Base-by-base conservation (phyloP, 2,329 filamentous ascomycete species). In the Ascochyta pisi region DNA sequence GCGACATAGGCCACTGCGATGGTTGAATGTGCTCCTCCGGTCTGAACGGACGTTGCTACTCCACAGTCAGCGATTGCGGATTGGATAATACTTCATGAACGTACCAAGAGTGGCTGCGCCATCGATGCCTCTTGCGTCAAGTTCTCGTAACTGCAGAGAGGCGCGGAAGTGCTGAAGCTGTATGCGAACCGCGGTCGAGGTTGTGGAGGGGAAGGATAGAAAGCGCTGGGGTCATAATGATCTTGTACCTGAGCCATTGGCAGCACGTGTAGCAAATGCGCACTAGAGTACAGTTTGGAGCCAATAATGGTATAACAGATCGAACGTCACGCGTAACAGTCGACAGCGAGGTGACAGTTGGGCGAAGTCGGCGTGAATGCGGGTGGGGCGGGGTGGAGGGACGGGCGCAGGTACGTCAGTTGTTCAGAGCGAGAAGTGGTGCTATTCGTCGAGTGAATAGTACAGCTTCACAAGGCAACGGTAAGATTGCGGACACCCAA, bases 391-490 rank as follows among this genome's bases (percentile, higher is more conserved):
- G 56, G 54, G 52, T 52, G 42, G 57, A 39, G 50, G 45, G 44
- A 35, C 46, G 47, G 62, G 53, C 44, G 54, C 53, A 52, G 59
- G 44, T 55, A 46, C 49, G 46, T 63, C 50, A 54, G 59, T 60
- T 41, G 66, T 63, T 65, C 63, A 67, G 60, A 42, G 48, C 46
- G 42, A 50, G 47, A 39, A 39, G 49, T 53, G 50, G 48, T 54
- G 29, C 61, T 53, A 66, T 63, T 67, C 60, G 66, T 54, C 56
- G 39, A 57, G 58, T 58, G 57, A 55, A 53, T 43, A 50, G 52
- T 53, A 65, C 63, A 57, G 58, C 68, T 62, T 66, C 62, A 67
- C 69, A 58, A 48, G 52, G 51, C 24, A 60, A 64, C 65, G 64
- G 65, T 67, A 55, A 62, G 48, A 43, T 45, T 43, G 44, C 51